Evolutionary conservation across 108 stramenopile genomes (phyloP).

Genomic region (Phaeodactylum tricornutum): DNA sequence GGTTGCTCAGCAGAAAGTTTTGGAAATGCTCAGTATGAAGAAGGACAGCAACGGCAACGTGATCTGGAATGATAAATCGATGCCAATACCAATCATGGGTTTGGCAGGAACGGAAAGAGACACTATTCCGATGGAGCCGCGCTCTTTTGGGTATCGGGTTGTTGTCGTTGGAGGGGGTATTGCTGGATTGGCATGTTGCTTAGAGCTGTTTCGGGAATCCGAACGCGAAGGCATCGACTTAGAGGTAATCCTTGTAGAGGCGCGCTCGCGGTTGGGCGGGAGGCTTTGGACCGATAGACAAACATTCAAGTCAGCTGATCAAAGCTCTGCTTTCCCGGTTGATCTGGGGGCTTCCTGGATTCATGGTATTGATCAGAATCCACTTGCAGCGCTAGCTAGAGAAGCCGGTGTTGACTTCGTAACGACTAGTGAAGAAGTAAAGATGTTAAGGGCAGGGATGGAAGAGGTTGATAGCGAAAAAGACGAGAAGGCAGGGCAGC

Average conservation of each 20-base stretch:
- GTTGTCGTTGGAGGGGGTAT: constrained; percentile 55
- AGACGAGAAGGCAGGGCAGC: constrained; percentile 33
- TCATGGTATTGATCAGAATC: constrained; percentile 69
- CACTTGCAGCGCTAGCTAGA: constrained; percentile 28
- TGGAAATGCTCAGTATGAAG: constrained; percentile 36
- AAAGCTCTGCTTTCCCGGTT: constrained; percentile 13
- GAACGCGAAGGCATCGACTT: constrained; percentile 23
- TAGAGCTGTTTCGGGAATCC: constrained; percentile 24
- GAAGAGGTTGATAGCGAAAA: constrained; percentile 13
- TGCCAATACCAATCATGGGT: neutral
- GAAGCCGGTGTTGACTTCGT: constrained; percentile 31
- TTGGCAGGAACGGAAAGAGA: neutral
- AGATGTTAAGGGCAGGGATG: constrained; percentile 19
- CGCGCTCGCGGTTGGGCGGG: constrained; percentile 32
- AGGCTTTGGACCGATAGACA: constrained; percentile 29
- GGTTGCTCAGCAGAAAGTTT: constrained; percentile 14
- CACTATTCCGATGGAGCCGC: constrained; percentile 37
- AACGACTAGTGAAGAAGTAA: constrained; percentile 36
- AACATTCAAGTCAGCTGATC: constrained; percentile 10
- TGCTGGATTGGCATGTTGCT: constrained; percentile 34
- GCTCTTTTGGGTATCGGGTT: constrained; percentile 22
- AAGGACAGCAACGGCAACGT: constrained; percentile 25
- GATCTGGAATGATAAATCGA: constrained; percentile 11
- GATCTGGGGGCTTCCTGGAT: constrained; percentile 67
- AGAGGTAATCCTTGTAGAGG: constrained; percentile 40